A percentile compares a stretch with the other conserved stretches of the same genome.
Conservation (phyloP, 257 asterid genomes). For the Penstemon davidsonii region DNA sequence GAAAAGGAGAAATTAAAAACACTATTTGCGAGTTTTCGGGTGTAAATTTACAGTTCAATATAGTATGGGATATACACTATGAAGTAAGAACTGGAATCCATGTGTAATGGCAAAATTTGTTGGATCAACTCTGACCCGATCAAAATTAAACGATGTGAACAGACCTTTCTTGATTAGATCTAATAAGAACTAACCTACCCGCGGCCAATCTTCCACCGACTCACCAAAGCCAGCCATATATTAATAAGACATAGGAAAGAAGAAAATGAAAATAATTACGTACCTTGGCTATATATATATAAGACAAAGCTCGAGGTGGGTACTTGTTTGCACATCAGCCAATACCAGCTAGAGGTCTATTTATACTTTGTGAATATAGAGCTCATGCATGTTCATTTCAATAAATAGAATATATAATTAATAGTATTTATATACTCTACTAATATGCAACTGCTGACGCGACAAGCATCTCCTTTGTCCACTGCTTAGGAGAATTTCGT, state of each 20-base stretch:
- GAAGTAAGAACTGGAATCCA: no score
- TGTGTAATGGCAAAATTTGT: neutral
- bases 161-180: no score
- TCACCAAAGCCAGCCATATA: no score
- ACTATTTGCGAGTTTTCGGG: no score
- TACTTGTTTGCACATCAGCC: slow-evolving; percentile 29
- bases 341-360: slow-evolving; percentile 16
- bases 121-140: neutral
- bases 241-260: no score
- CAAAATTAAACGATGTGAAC: no score
- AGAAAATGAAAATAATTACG: slow-evolving; percentile 2
- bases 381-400: slow-evolving; percentile 3
- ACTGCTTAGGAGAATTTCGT: slow-evolving; percentile 24
- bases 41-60: no score
- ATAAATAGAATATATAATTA: neutral
- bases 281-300: no score
- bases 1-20: slow-evolving; percentile 16
- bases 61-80: no score
- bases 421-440: neutral
- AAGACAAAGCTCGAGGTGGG: neutral
- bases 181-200: no score
- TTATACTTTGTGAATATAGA: slow-evolving; percentile 30
- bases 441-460: slow-evolving; percentile 35
- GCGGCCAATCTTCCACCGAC: no score
- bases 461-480: slow-evolving; percentile 32